Conservation (phyloP, 768 basidiomycete genomes). For the Termitomyces eurrhizus region DNA sequence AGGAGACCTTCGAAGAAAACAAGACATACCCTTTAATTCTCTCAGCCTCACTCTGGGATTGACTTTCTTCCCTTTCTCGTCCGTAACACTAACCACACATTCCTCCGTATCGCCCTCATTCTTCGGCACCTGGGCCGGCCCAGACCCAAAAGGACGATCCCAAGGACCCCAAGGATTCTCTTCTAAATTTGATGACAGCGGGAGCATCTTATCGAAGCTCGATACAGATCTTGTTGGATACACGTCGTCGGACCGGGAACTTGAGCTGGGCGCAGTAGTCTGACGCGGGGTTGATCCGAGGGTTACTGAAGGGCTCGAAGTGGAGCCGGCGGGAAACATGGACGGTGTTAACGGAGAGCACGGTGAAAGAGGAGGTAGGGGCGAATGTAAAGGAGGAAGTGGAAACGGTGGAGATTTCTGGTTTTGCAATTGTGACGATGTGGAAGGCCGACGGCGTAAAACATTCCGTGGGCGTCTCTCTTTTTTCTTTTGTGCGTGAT, state of each 20-base stretch:
- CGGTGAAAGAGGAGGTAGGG: slow-evolving; percentile 9
- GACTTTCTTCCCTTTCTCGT: slow-evolving; percentile 2
- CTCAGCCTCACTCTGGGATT: not conserved
- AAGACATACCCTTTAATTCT: slow-evolving; percentile 4
- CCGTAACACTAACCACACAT: slow-evolving; percentile 1
- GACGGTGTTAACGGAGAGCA: slow-evolving; percentile 8
- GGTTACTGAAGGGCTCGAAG: not conserved
- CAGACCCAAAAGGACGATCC: not conserved
- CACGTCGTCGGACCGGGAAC: not conserved
- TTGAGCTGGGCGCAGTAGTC: not conserved
- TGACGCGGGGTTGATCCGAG: not conserved
- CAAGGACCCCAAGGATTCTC: not conserved
- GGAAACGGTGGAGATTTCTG: not conserved
- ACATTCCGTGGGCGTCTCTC: slow-evolving; percentile 12
- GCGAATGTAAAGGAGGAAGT: not conserved
- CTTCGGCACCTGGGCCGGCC: not conserved
- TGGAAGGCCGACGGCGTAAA: slow-evolving; percentile 10
- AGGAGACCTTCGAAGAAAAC: not conserved
- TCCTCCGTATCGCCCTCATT: not conserved
- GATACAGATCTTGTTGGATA: not conserved
- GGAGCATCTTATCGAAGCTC: slow-evolving; percentile 1
- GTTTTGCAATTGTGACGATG: not conserved
- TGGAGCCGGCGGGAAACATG: slow-evolving; percentile 4
- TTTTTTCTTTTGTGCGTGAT: not conserved
- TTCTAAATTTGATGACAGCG: not conserved